Percentiles rank a stretch among this genome's conserved stretches.
phyloP scores from a whole-genome alignment of 2,329 filamentous ascomycete species.

The Fragosphaeria purpurea region DNA sequence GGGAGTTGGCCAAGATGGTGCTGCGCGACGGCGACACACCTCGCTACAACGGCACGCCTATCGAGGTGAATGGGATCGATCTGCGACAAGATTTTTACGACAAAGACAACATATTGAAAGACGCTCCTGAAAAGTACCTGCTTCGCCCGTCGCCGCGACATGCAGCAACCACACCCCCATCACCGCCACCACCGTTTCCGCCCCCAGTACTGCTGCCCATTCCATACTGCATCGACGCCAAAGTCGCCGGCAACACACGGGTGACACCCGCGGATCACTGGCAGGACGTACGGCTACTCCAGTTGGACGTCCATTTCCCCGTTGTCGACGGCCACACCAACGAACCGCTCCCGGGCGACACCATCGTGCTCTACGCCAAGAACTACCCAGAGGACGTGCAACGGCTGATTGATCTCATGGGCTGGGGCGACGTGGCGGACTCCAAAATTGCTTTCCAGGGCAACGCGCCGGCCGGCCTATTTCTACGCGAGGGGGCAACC shows the following conservation, averaged over 20 bases:
- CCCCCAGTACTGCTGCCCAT: constrained; percentile 42
- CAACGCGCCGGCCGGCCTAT: constrained; percentile 13
- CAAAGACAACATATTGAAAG: constrained; percentile 26
- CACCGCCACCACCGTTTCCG: constrained; percentile 10
- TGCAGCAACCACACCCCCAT: background rate
- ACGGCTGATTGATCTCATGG: constrained; percentile 66
- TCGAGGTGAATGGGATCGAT: too few species aligned
- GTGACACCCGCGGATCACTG: constrained; percentile 71
- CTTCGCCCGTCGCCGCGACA: constrained; percentile 10
- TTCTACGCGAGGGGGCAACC: constrained; percentile 35
- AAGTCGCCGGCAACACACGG: constrained; percentile 55
- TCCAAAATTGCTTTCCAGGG: constrained; percentile 43
- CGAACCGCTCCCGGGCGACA: constrained; percentile 60
- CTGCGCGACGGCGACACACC: constrained; percentile 12
- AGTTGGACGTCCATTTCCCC: constrained; percentile 37
- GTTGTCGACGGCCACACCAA: constrained; percentile 13
- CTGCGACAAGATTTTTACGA: constrained; percentile 20
- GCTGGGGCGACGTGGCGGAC: constrained; percentile 67
- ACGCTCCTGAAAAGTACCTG: constrained; percentile 24
- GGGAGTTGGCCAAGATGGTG: constrained; percentile 1
- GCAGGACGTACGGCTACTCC: constrained; percentile 86
- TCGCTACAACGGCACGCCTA: too few species aligned
- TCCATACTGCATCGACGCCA: constrained; percentile 44
- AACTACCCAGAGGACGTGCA: constrained; percentile 79
- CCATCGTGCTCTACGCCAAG: constrained; percentile 73